Base-by-base conservation (phyloP, 192 early-diverging fungal genomes). In the Blastocladiella britannica region DNA sequence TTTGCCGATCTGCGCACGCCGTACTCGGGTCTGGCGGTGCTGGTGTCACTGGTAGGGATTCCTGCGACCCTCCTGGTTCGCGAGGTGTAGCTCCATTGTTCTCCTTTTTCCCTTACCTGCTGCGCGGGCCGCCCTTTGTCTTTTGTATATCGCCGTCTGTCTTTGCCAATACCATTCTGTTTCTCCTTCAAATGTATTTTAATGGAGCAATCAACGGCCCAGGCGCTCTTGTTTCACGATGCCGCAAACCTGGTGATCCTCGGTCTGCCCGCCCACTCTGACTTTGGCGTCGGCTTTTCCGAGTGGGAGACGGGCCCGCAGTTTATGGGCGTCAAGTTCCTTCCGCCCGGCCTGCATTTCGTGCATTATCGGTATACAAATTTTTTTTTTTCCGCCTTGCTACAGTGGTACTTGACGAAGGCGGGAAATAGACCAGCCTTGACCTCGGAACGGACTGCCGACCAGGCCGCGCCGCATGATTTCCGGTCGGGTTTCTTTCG, bases 341-440 rank as follows among this genome's bases (percentile, higher is more conserved):
- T 97, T 55, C 91, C 94, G 22, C 86, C 89, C 0, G 94, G 94
- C 0, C 72, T 88, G 52, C 94, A 97, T 69, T 93, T 91, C 68
- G 70, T 93, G 18, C 86, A 87, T 63, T 93, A 91, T 68, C 81
- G 83, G 80, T 80, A 67, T 43, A 61, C 57, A 7, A n/a, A n/a
- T n/a, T 26, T 60, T n/a, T 28, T 53, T 25, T 52, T 30, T 12
- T 0, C n/a, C 1, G 53, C 55, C 4, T 53, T 43, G n/a, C 9
- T 0, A 7, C 43, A 27, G 56, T 23, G 59, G 56, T 26, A 55
- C 63, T 1, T 60, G 59, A 7, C 51, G 60, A 4, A 59, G 52
- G 30, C 56, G 55, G 15, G 65, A 54, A 15, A 31, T 54, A 59
- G 43, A 58, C 26, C 25, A 24, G n/a, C 30, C 7, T 59, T 22